phyloP scores from a whole-genome alignment of 345 rosid genomes.

The Hirschfeldia incana region DNA sequence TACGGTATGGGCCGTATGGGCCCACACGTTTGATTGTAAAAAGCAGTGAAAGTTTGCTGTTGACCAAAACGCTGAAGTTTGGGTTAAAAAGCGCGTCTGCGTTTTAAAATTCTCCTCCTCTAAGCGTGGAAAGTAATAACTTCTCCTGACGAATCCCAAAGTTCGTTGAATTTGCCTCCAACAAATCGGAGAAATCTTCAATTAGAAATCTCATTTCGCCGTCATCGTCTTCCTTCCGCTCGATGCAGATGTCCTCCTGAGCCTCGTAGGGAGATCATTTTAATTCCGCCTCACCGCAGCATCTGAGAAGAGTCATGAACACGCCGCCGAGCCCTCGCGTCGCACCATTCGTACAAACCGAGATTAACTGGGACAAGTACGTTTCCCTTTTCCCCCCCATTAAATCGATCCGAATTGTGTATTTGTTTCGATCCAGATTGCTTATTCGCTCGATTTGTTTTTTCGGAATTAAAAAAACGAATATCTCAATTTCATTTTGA shows the following conservation, averaged over 20 bases:
- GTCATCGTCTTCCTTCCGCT: not conserved
- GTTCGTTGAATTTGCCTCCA: constrained; percentile 37
- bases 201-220: constrained; percentile 12
- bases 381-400: constrained; percentile 22
- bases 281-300: not conserved
- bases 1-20: not conserved
- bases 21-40: not conserved
- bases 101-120: not conserved
- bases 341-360: constrained; percentile 68
- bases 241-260: constrained; percentile 29
- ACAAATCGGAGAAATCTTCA: constrained; percentile 7
- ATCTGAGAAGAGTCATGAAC: constrained; percentile 41
- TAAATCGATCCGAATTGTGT: not conserved
- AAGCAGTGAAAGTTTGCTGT: not conserved
- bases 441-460: constrained; percentile 1
- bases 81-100: constrained; percentile 22
- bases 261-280: not conserved
- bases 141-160: constrained; percentile 17
- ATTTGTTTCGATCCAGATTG: constrained; percentile 21
- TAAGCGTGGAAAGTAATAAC: not conserved
- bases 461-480: not conserved
- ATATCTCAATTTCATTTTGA: not conserved
- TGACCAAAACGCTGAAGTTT: not conserved
- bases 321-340: constrained; percentile 55
- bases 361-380: constrained; percentile 98